phyloP scores from a whole-genome alignment of 148 eudicot genomes.

The Rhododendron vialii region DNA sequence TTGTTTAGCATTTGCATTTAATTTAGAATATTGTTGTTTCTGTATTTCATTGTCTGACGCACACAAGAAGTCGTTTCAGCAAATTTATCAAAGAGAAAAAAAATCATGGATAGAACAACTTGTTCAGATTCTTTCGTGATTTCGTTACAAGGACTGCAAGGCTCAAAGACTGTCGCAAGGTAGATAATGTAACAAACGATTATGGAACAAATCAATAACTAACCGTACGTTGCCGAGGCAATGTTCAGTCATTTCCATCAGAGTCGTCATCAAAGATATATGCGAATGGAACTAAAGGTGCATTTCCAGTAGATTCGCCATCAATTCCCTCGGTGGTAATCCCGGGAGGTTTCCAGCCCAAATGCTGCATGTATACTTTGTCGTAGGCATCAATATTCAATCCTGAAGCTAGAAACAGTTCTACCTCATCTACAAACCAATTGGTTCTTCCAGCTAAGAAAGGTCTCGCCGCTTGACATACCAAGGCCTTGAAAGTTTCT shows the following conservation, averaged over 20 bases:
- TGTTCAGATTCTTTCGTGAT: too few relatives aligned
- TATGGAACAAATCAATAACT: neutral
- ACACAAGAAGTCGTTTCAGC: too few relatives aligned
- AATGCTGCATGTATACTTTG: constrained; percentile 45
- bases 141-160: neutral
- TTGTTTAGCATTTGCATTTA: neutral
- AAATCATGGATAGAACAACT: neutral
- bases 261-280: constrained; percentile 55
- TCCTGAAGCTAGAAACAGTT: constrained; percentile 71
- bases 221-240: neutral
- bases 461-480: constrained; percentile 58
- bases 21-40: neutral
- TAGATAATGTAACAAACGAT: neutral
- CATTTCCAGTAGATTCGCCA: constrained; percentile 20
- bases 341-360: constrained; percentile 54
- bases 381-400: constrained; percentile 71
- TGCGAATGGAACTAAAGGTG: constrained; percentile 26
- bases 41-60: neutral
- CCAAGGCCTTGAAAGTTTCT: constrained; percentile 49
- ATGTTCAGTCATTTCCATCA: constrained; percentile 36
- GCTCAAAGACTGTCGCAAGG: neutral
- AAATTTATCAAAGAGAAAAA: too few relatives aligned
- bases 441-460: constrained; percentile 64
- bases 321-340: constrained; percentile 18
- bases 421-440: constrained; percentile 63